Conservation (phyloP, 2,329 filamentous ascomycete species). For the Aspergillus brasiliensis region DNA sequence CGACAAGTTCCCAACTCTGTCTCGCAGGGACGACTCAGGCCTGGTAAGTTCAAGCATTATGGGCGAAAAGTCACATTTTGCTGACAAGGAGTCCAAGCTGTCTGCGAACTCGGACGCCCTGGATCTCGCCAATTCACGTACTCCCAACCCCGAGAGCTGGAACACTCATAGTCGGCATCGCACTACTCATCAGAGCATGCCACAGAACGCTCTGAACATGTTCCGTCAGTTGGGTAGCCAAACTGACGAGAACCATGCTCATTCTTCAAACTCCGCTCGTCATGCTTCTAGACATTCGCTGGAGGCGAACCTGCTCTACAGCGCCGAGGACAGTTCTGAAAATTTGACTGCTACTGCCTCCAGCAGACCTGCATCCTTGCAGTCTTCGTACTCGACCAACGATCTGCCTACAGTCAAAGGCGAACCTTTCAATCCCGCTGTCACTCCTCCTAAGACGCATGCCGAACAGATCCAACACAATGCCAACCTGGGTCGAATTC, state of each 20-base stretch:
- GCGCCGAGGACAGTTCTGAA: slow-evolving; percentile 33
- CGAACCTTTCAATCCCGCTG: slow-evolving; percentile 52
- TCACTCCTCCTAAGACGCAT: slow-evolving; percentile 59
- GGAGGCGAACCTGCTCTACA: slow-evolving; percentile 43
- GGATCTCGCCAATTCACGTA: slow-evolving; percentile 73
- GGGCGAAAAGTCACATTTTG: slow-evolving; percentile 21
- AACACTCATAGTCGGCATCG: slow-evolving; percentile 69
- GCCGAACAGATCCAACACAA: slow-evolving; percentile 68
- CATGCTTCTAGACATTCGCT: slow-evolving; percentile 49
- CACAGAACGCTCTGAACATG: slow-evolving; percentile 54
- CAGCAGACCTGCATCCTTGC: slow-evolving; percentile 55
- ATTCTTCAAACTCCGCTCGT: slow-evolving; percentile 32
- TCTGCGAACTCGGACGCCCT: slow-evolving; percentile 79
- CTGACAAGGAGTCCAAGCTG: slow-evolving; percentile 59
- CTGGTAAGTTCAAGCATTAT: slow-evolving; percentile 49
- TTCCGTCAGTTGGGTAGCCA: slow-evolving; percentile 40
- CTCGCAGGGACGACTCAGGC: slow-evolving; percentile 53
- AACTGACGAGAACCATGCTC: slow-evolving; percentile 29
- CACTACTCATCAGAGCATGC: slow-evolving; percentile 62
- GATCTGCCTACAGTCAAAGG: slow-evolving; percentile 86
- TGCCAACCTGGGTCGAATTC: slow-evolving; percentile 77
- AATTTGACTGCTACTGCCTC: slow-evolving; percentile 27
- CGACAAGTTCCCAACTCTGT: slow-evolving; percentile 78
- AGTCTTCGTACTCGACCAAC: slow-evolving; percentile 86
- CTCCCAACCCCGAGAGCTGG: slow-evolving; percentile 67